Conservation (phyloP, 2,329 filamentous ascomycete genomes). For the Gaeumannomyces sp. region DNA sequence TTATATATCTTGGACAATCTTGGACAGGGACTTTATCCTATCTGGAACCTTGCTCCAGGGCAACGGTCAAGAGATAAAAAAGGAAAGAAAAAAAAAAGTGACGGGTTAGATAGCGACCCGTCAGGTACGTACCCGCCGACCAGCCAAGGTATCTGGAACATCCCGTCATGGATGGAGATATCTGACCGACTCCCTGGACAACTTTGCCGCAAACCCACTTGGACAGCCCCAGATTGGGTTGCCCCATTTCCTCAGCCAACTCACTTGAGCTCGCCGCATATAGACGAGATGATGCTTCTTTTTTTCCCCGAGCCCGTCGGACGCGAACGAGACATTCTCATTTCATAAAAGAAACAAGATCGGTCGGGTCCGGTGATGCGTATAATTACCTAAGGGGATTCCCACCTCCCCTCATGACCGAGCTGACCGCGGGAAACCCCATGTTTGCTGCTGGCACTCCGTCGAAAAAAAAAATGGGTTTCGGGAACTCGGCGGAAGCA, state of each 20-base stretch:
- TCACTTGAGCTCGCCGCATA: neutral
- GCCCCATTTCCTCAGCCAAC: too few species aligned
- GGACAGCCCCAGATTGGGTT: neutral
- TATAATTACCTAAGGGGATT: neutral
- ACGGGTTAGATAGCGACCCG: neutral
- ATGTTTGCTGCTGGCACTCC: too few species aligned
- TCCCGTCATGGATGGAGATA: neutral
- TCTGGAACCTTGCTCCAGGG: neutral
- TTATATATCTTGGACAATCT: neutral
- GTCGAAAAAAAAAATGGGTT: too few species aligned
- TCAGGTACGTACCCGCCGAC: neutral
- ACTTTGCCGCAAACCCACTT: neutral
- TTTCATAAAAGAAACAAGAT: conserved; percentile 2
- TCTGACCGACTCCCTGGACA: neutral
- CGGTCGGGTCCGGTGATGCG: conserved; percentile 1
- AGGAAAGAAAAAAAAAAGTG: neutral
- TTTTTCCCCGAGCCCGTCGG: neutral
- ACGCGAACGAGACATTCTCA: neutral
- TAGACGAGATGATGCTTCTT: neutral
- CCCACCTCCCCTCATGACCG: neutral
- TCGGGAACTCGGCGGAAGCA: too few species aligned
- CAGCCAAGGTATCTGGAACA: neutral
- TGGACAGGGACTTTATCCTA: neutral
- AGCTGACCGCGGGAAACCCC: neutral
- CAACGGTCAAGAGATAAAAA: neutral